Percentiles rank a stretch among this genome's conserved stretches.
Evolutionary conservation across 2,329 filamentous ascomycete genomes (phyloP).

Genomic region (Penicillium sp.): DNA sequence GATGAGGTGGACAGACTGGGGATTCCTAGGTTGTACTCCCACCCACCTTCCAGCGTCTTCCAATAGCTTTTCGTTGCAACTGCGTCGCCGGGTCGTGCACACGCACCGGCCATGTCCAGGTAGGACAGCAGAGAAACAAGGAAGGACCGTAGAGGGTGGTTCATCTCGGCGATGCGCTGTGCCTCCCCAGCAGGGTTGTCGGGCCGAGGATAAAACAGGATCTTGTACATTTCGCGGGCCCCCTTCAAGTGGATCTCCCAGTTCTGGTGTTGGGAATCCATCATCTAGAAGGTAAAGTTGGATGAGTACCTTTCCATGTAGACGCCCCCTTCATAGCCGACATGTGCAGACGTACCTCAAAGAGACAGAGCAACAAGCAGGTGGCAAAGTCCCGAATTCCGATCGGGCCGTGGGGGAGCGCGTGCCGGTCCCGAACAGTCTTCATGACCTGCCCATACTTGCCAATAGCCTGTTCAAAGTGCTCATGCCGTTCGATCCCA

Average conservation of each 20-base stretch:
- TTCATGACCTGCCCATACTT: slow-evolving; percentile 36
- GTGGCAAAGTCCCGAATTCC: slow-evolving; percentile 30
- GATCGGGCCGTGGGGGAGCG: slow-evolving; percentile 19
- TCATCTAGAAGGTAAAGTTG: slow-evolving; percentile 23
- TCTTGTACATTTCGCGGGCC: slow-evolving; percentile 35
- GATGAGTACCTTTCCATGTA: not conserved
- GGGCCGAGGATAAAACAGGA: slow-evolving; percentile 25
- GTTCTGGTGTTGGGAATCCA: slow-evolving; percentile 34
- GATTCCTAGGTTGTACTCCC: slow-evolving; percentile 34
- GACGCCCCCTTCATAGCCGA: not conserved
- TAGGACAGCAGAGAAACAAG: slow-evolving; percentile 38
- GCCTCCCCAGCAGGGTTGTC: slow-evolving; percentile 22
- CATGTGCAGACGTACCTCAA: slow-evolving; percentile 24
- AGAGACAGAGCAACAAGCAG: slow-evolving; percentile 30
- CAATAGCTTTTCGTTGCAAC: slow-evolving; percentile 36
- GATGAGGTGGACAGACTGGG: slow-evolving; percentile 23
- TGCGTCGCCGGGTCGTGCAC: slow-evolving; percentile 33
- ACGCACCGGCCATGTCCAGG: slow-evolving; percentile 37
- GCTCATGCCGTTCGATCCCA: slow-evolving; percentile 26
- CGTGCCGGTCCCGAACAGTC: slow-evolving; percentile 26
- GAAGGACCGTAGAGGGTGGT: slow-evolving; percentile 32
- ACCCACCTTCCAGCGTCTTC: slow-evolving; percentile 33
- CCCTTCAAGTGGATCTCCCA: slow-evolving; percentile 37
- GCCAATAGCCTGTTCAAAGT: slow-evolving; percentile 36
- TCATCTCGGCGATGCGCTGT: slow-evolving; percentile 25